Base-by-base conservation (phyloP, 352 stramenopile species). In the Thraustochytrium sp. region DNA sequence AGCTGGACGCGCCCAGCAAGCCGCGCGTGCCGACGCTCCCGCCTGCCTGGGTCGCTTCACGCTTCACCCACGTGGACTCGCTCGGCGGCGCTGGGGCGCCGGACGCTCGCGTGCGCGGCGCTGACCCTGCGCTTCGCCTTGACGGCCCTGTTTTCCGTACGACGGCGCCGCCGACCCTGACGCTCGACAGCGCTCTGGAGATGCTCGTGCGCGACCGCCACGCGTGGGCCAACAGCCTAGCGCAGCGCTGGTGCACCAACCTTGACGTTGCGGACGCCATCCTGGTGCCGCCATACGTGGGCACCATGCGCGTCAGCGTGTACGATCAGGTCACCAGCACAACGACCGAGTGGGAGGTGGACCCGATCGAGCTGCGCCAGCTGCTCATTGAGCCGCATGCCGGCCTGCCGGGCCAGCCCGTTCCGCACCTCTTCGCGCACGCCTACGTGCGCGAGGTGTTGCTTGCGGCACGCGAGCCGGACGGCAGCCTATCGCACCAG, bases 311-410 rank as follows among this genome's bases (percentile, higher is more conserved):
- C 4, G 56, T 82, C 21, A 46, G n/a, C 34, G 74, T 82, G 16
- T 82, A 76, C 55, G 23, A 68, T 53, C 21, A 13, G 5, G n/a
- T 34, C 21, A 11, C n/a, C 0, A 36, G 53, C 42, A 36, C 1
- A 11, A 21, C 40, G 4, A 73, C 51, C 18, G 40, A 48, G 29
- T 82, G 74, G 74, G 49, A 73, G 29, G 2, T 82, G 1, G 37
- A 82, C 18, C 74, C 74, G 4, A 73, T 82, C n/a, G 74, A 82
- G n/a, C 54, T 82, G 23, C 51, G 74, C 37, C n/a, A 76, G 23
- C 36, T 82, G 42, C 74, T 82, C 23, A 0, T 65, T 40, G 42
- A 55, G 37, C n/a, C 49, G 4, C 74, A 82, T 18, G 31, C 29
- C 3, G 49, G 21, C 13, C 49, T 82, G 9, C 74, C 74, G 1